Percentiles rank a stretch among this genome's conserved stretches.
These are phyloP conservation scores for Corylus heterophylla DNA, from an alignment of 306 rosid genomes.

Conservation along the genomic window DNA sequence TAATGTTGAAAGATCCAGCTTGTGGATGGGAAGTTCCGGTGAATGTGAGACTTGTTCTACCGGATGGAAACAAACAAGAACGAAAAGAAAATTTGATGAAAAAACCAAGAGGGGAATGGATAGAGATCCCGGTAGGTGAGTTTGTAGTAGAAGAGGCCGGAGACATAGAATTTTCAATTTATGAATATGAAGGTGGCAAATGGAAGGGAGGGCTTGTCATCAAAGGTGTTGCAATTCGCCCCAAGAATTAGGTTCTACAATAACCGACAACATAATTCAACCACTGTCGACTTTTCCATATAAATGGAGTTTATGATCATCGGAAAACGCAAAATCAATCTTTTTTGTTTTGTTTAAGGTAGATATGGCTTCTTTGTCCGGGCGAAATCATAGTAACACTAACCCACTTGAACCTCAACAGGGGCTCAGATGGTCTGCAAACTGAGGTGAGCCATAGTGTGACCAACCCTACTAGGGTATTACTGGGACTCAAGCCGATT, in stretches of 20 bases:
- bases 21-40: conserved; percentile 71
- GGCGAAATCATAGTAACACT: no score
- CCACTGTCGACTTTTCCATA: no score
- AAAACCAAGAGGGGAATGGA: conserved; percentile 40
- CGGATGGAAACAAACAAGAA: conserved; percentile 54
- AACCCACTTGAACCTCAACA: no score
- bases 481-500: no score
- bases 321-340: neutral
- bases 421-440: no score
- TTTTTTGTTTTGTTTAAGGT: no score
- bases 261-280: neutral
- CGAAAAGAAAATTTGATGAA: conserved; percentile 35
- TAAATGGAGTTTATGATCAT: no score
- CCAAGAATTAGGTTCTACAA: conserved; percentile 33
- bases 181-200: conserved; percentile 46
- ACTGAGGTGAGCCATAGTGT: no score
- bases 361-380: no score
- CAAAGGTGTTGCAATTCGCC: conserved; percentile 55
- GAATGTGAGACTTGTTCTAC: conserved; percentile 53
- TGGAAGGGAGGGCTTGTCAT: conserved; percentile 80
- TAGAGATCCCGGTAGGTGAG: conserved; percentile 57
- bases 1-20: conserved; percentile 52
- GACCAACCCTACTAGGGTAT: no score
- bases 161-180: conserved; percentile 52
- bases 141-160: conserved; percentile 43